A percentile compares a stretch with the other conserved stretches of the same genome.
These are phyloP conservation scores for Xylariaceae sp. DNA, from an alignment of 2,329 filamentous ascomycete species.

Conservation along the genomic window DNA sequence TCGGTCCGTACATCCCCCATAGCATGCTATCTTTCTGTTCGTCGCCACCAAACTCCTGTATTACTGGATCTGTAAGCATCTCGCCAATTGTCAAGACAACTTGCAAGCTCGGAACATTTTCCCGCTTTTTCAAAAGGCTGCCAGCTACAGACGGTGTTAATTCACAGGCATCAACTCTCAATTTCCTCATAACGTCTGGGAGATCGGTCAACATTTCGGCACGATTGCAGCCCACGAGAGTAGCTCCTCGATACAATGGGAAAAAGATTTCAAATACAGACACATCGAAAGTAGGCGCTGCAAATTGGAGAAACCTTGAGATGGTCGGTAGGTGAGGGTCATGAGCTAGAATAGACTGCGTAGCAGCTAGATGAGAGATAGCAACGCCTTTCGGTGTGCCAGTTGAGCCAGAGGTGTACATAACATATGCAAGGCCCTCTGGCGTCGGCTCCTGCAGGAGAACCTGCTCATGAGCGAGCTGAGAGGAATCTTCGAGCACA, in stretches of 20 bases:
- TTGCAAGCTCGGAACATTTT: slow-evolving; percentile 64
- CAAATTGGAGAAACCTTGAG: slow-evolving; percentile 82
- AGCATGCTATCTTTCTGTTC: slow-evolving; percentile 59
- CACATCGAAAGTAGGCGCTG: slow-evolving; percentile 89
- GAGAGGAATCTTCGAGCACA: slow-evolving; percentile 2
- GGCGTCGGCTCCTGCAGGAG: slow-evolving; percentile 10
- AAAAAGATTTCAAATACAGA: slow-evolving; percentile 96
- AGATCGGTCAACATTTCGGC: slow-evolving; percentile 72
- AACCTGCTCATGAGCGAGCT: background rate
- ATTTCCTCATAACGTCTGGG: slow-evolving; percentile 58
- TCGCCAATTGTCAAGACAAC: slow-evolving; percentile 86
- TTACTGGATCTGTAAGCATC: slow-evolving; percentile 77
- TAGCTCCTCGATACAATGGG: slow-evolving; percentile 69
- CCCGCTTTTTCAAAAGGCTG: slow-evolving; percentile 67
- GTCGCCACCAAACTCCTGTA: slow-evolving; percentile 73
- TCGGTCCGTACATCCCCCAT: slow-evolving; percentile 93
- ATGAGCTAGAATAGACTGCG: slow-evolving; percentile 81
- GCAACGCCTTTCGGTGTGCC: slow-evolving; percentile 85
- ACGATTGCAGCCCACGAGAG: slow-evolving; percentile 69
- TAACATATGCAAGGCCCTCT: slow-evolving; percentile 72
- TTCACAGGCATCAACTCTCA: slow-evolving; percentile 80
- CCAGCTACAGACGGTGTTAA: slow-evolving; percentile 85
- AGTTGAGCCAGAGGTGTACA: slow-evolving; percentile 92
- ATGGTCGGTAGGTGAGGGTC: slow-evolving; percentile 74
- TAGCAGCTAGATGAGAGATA: slow-evolving; percentile 75